Evolutionary conservation across 1,284 basidiomycete species (phyloP).

Genomic region (Sphagnurus paluster): DNA sequence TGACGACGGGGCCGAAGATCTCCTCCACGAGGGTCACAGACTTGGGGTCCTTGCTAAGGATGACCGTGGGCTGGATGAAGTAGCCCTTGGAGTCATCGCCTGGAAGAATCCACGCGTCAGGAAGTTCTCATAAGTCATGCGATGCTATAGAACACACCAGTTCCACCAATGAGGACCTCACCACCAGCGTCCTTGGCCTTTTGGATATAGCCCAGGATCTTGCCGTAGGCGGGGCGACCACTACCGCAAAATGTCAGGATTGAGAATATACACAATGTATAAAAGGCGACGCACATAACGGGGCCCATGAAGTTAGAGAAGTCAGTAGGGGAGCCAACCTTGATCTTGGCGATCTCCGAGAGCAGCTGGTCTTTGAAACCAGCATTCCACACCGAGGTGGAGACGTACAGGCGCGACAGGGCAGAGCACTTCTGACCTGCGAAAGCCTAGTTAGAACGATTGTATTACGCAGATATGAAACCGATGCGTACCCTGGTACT

Average conservation of each 20-base stretch:
- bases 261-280: neutral
- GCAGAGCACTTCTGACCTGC: constrained; percentile 96
- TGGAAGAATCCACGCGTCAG: constrained; percentile 24
- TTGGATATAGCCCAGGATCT: constrained; percentile 82
- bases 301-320: constrained; percentile 93
- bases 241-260: constrained; percentile 34
- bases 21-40: constrained; percentile 93
- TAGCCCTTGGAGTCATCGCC: constrained; percentile 91
- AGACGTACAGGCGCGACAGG: constrained; percentile 89
- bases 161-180: constrained; percentile 86
- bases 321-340: constrained; percentile 78
- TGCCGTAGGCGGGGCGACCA: constrained; percentile 84
- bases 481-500: constrained; percentile 80
- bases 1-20: constrained; percentile 96
- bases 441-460: constrained; percentile 1
- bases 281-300: constrained; percentile 70
- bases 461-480: neutral
- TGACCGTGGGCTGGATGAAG: constrained; percentile 94
- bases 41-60: constrained; percentile 90
- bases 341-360: constrained; percentile 79
- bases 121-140: neutral
- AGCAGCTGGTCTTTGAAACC: constrained; percentile 87
- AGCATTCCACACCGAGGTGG: constrained; percentile 81
- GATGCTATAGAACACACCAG: constrained; percentile 43
- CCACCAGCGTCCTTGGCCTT: constrained; percentile 90